Evolutionary conservation across 495 filamentous ascomycete species (phyloP).

Genomic region (Halenospora varia): DNA sequence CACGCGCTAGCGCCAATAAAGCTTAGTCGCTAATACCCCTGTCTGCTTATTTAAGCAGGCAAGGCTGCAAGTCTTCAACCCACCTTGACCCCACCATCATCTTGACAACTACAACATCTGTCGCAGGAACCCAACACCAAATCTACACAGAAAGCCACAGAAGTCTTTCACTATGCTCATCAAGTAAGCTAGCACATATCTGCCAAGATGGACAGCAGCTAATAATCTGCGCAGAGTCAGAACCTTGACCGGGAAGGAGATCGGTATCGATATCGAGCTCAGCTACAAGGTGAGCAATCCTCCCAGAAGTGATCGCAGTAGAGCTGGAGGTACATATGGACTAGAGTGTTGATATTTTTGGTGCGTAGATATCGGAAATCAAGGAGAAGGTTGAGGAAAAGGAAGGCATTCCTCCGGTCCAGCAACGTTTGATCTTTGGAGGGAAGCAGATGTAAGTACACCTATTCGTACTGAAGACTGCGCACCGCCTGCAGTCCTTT

Average conservation of each 20-base stretch:
- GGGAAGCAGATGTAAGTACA: conserved; percentile 98
- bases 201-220: background rate
- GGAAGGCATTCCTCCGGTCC: conserved; percentile 95
- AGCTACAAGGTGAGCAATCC: conserved; percentile 73
- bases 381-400: conserved; percentile 99
- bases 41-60: too few species aligned
- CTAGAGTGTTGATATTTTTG: background rate
- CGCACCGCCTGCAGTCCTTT: too few species aligned
- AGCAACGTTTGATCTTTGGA: conserved; percentile 92
- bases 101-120: too few species aligned
- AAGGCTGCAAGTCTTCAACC: too few species aligned
- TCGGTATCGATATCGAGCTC: conserved; percentile 93
- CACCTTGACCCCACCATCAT: too few species aligned
- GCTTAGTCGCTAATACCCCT: too few species aligned
- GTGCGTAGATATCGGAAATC: conserved; percentile 79
- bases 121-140: too few species aligned
- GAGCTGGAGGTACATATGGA: background rate
- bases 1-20: too few species aligned
- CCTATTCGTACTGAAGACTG: too few species aligned
- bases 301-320: background rate
- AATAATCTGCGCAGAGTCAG: conserved; percentile 63
- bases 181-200: conserved; percentile 32
- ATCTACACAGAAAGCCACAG: too few species aligned
- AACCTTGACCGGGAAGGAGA: conserved; percentile 97
- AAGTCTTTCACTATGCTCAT: conserved; percentile 46